Percentiles rank a stretch among this genome's conserved stretches.
Evolutionary conservation across 73 alveolate species (phyloP).

Genomic region (Loxodes magnus): DNA sequence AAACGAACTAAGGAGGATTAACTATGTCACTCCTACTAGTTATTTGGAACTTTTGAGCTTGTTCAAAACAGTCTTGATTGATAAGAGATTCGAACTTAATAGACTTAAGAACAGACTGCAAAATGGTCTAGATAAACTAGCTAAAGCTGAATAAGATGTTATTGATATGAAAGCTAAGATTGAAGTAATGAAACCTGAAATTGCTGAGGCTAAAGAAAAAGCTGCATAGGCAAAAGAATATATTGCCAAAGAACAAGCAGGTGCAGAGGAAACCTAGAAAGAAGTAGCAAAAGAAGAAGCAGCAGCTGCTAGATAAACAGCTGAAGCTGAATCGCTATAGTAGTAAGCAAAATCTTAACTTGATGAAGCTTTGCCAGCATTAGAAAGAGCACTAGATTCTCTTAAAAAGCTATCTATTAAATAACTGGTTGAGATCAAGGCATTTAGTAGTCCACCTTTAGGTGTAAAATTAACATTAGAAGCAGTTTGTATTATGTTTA

Average conservation of each 20-base stretch:
- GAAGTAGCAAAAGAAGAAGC: conserved; percentile 55
- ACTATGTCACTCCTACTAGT: conserved; percentile 86
- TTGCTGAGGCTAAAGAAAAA: conserved; percentile 44
- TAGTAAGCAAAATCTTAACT: conserved; percentile 60
- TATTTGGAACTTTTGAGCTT: conserved; percentile 76
- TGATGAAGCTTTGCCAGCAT: conserved; percentile 46
- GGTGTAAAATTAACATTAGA: conserved; percentile 67
- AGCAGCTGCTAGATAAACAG: conserved; percentile 38
- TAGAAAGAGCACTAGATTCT: conserved; percentile 33
- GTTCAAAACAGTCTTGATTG: conserved; percentile 59
- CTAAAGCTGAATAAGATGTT: conserved; percentile 65
- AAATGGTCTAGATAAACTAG: conserved; percentile 64
- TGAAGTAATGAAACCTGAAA: conserved; percentile 47
- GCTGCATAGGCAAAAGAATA: conserved; percentile 40
- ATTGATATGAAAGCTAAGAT: conserved; percentile 61
- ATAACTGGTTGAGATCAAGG: conserved; percentile 45
- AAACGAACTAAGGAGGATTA: conserved; percentile 31
- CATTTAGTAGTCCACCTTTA: conserved; percentile 59
- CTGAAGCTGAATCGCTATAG: conserved; percentile 70
- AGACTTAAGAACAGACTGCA: conserved; percentile 57
- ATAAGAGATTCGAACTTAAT: conserved; percentile 51
- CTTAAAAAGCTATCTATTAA: conserved; percentile 26
- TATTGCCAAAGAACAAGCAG: conserved; percentile 42
- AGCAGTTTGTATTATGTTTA: conserved; percentile 45
- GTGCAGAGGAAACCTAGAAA: conserved; percentile 51